Evolutionary conservation across 495 filamentous ascomycete genomes (phyloP).

Genomic region (Collariella sp.): DNA sequence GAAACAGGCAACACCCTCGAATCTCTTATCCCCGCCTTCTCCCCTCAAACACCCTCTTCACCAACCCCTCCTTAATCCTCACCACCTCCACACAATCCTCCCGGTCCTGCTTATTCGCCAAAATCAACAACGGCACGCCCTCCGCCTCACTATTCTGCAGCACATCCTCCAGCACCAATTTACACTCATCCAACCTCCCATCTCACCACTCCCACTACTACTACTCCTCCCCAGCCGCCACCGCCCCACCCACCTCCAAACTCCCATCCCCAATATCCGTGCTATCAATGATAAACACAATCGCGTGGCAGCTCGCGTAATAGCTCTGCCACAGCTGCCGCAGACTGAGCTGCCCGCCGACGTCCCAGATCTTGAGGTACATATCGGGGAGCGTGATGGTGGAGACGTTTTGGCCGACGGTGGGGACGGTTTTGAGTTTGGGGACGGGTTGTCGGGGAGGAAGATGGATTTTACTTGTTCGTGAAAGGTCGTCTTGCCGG

Average conservation of each 20-base stretch:
- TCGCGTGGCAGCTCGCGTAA: slow-evolving; percentile 86
- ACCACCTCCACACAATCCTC: slow-evolving; percentile 98
- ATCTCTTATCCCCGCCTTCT: slow-evolving; percentile 79
- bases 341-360: slow-evolving; percentile 83
- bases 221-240: too few relatives aligned
- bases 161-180: slow-evolving; percentile 80
- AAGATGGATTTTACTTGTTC: slow-evolving; percentile 88
- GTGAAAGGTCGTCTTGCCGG: slow-evolving; percentile 96
- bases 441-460: slow-evolving; percentile 54
- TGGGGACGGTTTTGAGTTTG: slow-evolving; percentile 75
- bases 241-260: too few relatives aligned
- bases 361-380: slow-evolving; percentile 98
- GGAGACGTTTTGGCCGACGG: slow-evolving; percentile 93
- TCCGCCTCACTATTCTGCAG: slow-evolving; percentile 76
- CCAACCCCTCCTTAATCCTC: slow-evolving; percentile 89
- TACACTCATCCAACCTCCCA: slow-evolving; percentile 83
- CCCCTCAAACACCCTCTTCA: slow-evolving; percentile 93
- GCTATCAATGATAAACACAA: slow-evolving; percentile 93
- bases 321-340: slow-evolving; percentile 94
- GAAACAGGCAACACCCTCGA: slow-evolving; percentile 85
- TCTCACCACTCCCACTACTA: too few relatives aligned
- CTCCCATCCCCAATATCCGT: slow-evolving; percentile 80
- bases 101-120: slow-evolving; percentile 96
- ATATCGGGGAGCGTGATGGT: slow-evolving; percentile 80
- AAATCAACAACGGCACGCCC: slow-evolving; percentile 81